Conservation (phyloP, 2,329 filamentous ascomycete genomes). For the Xylaria sp. region DNA sequence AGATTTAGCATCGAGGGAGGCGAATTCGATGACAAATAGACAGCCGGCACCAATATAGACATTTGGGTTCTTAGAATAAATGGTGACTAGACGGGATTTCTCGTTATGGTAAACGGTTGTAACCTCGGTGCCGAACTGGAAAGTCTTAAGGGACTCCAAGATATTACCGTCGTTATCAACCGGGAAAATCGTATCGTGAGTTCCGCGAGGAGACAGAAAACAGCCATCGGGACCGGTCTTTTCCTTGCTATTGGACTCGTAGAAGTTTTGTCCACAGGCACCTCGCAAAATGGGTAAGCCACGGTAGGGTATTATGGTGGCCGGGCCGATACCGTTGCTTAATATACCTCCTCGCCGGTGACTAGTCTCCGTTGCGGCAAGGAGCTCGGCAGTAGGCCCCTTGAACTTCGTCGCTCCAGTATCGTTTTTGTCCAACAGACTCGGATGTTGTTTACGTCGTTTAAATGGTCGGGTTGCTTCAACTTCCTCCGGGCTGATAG, state of each 20-base stretch:
- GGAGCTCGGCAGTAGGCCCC: neutral
- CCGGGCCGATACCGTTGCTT: neutral
- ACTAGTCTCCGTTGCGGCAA: neutral
- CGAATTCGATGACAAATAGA: conserved; percentile 28
- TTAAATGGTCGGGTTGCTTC: conserved; percentile 12
- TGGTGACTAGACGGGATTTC: conserved; percentile 10
- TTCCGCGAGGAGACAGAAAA: conserved; percentile 20
- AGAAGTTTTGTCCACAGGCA: conserved; percentile 23
- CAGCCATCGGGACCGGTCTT: conserved; percentile 12
- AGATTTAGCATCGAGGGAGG: conserved; percentile 10
- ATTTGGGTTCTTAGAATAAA: conserved; percentile 5
- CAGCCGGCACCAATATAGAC: conserved; percentile 6
- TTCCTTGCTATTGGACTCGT: conserved; percentile 15
- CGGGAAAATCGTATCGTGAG: conserved; percentile 25
- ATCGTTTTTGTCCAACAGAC: conserved; percentile 25
- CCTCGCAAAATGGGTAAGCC: conserved; percentile 23
- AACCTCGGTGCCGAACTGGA: conserved; percentile 23
- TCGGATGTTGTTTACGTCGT: conserved; percentile 13
- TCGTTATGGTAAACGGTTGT: conserved; percentile 5
- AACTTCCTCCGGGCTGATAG: conserved; percentile 17
- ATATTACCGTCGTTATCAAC: conserved; percentile 16
- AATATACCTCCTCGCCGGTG: neutral
- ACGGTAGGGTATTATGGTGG: conserved; percentile 13
- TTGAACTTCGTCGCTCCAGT: conserved; percentile 22
- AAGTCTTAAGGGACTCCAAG: conserved; percentile 20